phyloP scores from a whole-genome alignment of 1,139 yeast species.

The Candida tetrigidarum region DNA sequence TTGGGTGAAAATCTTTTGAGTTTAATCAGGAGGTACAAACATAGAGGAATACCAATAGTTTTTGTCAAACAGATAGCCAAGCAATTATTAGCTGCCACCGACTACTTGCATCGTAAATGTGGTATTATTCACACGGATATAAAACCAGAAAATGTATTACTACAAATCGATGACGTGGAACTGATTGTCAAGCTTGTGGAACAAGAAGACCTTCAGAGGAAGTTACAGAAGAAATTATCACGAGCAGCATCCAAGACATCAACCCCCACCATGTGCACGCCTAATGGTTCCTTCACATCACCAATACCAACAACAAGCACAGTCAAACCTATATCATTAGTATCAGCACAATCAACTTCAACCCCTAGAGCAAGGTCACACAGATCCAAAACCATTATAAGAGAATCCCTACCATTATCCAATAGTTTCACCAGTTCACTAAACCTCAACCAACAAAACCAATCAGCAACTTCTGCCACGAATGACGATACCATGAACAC shows the following conservation, averaged over 20 bases:
- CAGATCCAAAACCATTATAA: conserved; percentile 70
- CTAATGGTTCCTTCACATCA: conserved; percentile 19
- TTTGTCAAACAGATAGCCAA: conserved; percentile 82
- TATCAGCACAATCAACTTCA: conserved; percentile 1
- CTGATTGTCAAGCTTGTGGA: conserved; percentile 63
- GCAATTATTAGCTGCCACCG: conserved; percentile 76
- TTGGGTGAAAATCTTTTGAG: conserved; percentile 82
- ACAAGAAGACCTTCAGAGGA: conserved; percentile 53
- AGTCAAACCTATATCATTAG: conserved; percentile 6
- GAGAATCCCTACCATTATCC: conserved; percentile 87
- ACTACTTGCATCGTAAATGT: conserved; percentile 80
- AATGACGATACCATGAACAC: conserved; percentile 30
- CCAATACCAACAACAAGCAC: conserved; percentile 3
- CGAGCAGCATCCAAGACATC: conserved; percentile 41
- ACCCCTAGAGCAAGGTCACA: conserved; percentile 55
- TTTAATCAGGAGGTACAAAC: conserved; percentile 66
- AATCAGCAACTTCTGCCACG: not conserved
- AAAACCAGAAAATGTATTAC: conserved; percentile 87
- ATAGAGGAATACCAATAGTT: conserved; percentile 73
- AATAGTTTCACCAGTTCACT: conserved; percentile 38
- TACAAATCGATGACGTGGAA: conserved; percentile 80
- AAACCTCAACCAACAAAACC: conserved; percentile 15
- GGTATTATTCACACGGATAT: conserved; percentile 93
- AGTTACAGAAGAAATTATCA: conserved; percentile 41
- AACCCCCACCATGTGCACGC: conserved; percentile 20